phyloP scores from a whole-genome alignment of 129 eudicot genomes.

The Lonicera japonica region DNA sequence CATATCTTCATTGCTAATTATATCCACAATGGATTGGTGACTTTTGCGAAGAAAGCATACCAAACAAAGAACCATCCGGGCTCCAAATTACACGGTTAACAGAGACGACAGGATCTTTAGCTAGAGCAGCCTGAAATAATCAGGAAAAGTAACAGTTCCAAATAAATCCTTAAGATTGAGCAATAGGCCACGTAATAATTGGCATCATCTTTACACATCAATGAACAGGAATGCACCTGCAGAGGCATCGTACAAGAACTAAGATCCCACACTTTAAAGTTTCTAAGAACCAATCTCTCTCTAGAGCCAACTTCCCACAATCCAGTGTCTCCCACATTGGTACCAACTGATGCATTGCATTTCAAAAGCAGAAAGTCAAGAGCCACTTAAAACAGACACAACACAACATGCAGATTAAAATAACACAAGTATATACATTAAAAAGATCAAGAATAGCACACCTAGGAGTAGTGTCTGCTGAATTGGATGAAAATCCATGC shows the following conservation, averaged over 20 bases:
- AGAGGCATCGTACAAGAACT: constrained; percentile 58
- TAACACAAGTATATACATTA: background rate
- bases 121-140: constrained; percentile 51
- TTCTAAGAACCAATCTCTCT: constrained; percentile 53
- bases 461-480: constrained; percentile 80
- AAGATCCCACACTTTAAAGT: constrained; percentile 83
- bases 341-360: constrained; percentile 52
- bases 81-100: constrained; percentile 87
- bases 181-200: background rate
- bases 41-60: constrained; percentile 23
- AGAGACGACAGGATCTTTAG: constrained; percentile 63
- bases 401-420: constrained; percentile 1
- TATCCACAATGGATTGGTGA: background rate
- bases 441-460: constrained; percentile 7
- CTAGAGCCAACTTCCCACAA: constrained; percentile 80
- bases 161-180: background rate
- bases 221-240: constrained; percentile 35
- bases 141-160: constrained; percentile 6
- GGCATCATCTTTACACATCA: constrained; percentile 1
- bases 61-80: constrained; percentile 67
- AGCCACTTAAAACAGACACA: background rate
- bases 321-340: constrained; percentile 71
- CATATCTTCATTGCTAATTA: background rate
- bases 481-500: constrained; percentile 88
- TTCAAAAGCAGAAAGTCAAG: constrained; percentile 7